These are phyloP conservation scores for Cladophialophora yegresii DNA, from an alignment of 2,329 filamentous ascomycete species.

Conservation along the genomic window DNA sequence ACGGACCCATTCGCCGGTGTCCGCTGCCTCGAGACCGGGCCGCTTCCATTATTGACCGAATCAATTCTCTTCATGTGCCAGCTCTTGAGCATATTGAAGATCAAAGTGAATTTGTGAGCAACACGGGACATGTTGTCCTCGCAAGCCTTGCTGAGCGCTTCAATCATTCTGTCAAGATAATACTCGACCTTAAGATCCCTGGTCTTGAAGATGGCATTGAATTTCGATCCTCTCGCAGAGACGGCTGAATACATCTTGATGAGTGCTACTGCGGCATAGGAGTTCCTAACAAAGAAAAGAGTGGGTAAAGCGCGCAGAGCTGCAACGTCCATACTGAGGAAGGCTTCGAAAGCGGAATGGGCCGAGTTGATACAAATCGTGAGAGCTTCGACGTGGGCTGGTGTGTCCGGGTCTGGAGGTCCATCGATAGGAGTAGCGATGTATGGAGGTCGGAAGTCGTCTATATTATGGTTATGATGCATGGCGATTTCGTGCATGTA, in stretches of 20 bases:
- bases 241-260: conserved; percentile 74
- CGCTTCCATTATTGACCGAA: conserved; percentile 24
- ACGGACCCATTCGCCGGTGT: conserved; percentile 22
- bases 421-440: conserved; percentile 40
- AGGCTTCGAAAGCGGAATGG: conserved; percentile 66
- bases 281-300: conserved; percentile 70
- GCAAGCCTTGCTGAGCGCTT: conserved; percentile 66
- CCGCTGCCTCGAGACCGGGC: conserved; percentile 27
- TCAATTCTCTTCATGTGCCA: conserved; percentile 61
- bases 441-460: conserved; percentile 53
- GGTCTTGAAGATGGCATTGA: conserved; percentile 69
- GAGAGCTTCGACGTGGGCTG: conserved; percentile 67
- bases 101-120: conserved; percentile 69
- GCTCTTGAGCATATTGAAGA: conserved; percentile 67
- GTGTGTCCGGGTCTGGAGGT: conserved; percentile 44
- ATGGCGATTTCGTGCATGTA: conserved; percentile 77
- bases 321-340: conserved; percentile 61
- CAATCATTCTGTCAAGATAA: conserved; percentile 70
- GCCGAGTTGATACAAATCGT: conserved; percentile 67
- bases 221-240: conserved; percentile 62
- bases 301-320: conserved; percentile 67
- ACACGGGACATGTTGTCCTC: conserved; percentile 65
- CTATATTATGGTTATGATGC: conserved; percentile 62
- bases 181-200: conserved; percentile 65
- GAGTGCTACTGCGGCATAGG: conserved; percentile 70